Evolutionary conservation across 2,329 filamentous ascomycete species (phyloP), one percentile per base, ranked within the genome.

Genomic region (Aspergillus aculeatus): DNA sequence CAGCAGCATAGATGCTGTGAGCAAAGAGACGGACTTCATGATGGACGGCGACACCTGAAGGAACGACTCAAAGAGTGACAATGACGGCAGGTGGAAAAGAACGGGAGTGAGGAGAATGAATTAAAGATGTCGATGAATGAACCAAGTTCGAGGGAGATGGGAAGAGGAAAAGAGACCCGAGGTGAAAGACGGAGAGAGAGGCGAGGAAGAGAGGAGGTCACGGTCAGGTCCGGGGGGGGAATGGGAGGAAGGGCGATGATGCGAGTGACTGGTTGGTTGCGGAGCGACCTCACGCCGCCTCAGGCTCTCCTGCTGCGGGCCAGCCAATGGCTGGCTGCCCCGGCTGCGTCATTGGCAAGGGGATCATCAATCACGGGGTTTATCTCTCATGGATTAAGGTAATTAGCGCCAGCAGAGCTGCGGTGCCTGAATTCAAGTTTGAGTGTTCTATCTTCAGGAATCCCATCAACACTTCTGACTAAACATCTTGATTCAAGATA

Each of bases 21-120:
- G 83, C 75, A 96, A 79, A 73, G 92, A 82, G 80, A 88, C 83
- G 78, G 87, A 87, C 89, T 96, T 97, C 94, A 97, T 98, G 78
- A 62, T 77, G 67, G 64, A 29, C 32, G 14, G 54, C 61, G 57
- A 60, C 53, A 59, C 32, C 53, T 38, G 44, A 47, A 29, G 44
- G 47, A 49, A 38, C 50, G 26, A 58, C 54, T 35, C 57, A 38
- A 54, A 57, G 31, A 38, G 59, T 58, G 50, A 56, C 47, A 60
- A 49, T 35, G 58, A 58, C 48, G 47, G 53, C 31, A 29, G n/a
- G 16, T 35, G 19, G 23, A 23, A 67, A 68, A 63, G 62, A 63
- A 60, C 61, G 61, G 59, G 55, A 7, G 56, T 48, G n/a, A 23
- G 51, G 62, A 68, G 51, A 60, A 29, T 29, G 26, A 59, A 64